Conservation (phyloP, 805 yeast genomes). For the Zygotorulaspora sp. region DNA sequence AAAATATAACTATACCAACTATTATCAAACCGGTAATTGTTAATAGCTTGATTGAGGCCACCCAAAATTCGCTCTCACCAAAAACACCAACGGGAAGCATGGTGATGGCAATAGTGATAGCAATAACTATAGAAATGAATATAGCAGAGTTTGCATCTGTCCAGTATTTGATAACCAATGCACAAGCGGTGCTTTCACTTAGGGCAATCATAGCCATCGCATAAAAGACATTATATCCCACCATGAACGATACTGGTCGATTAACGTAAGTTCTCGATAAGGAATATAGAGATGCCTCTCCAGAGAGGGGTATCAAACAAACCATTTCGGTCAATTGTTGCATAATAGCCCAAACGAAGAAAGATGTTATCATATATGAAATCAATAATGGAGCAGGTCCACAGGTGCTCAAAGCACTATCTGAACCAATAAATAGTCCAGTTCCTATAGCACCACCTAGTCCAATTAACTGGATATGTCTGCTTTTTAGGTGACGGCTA, state of each 20-base stretch:
- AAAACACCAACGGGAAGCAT: constrained; percentile 29
- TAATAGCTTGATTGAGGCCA: constrained; percentile 59
- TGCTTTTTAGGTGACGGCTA: constrained; percentile 38
- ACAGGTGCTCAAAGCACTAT: constrained; percentile 37
- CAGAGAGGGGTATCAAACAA: constrained; percentile 38
- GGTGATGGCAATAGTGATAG: constrained; percentile 13
- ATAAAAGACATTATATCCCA: constrained; percentile 44
- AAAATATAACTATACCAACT: constrained; percentile 51
- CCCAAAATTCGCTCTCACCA: constrained; percentile 60
- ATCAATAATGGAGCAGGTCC: constrained; percentile 38
- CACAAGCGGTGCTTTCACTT: constrained; percentile 39
- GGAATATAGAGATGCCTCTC: constrained; percentile 36
- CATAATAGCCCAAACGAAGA: constrained; percentile 36
- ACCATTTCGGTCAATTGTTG: constrained; percentile 40
- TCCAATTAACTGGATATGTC: constrained; percentile 77
- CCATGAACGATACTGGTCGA: constrained; percentile 35
- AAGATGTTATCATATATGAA: constrained; percentile 21
- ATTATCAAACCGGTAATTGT: constrained; percentile 60
- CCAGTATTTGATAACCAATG: constrained; percentile 7
- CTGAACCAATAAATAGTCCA: constrained; percentile 40
- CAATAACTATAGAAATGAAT: constrained; percentile 13
- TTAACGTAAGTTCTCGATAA: constrained; percentile 38
- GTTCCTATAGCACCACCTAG: constrained; percentile 57
- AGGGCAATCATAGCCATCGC: constrained; percentile 39
- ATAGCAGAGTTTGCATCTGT: constrained; percentile 7